A percentile compares a stretch with the other conserved stretches of the same genome.
These are phyloP conservation scores for Sclerotinia nivalis DNA, from an alignment of 2,329 filamentous ascomycete species.

Conservation along the genomic window DNA sequence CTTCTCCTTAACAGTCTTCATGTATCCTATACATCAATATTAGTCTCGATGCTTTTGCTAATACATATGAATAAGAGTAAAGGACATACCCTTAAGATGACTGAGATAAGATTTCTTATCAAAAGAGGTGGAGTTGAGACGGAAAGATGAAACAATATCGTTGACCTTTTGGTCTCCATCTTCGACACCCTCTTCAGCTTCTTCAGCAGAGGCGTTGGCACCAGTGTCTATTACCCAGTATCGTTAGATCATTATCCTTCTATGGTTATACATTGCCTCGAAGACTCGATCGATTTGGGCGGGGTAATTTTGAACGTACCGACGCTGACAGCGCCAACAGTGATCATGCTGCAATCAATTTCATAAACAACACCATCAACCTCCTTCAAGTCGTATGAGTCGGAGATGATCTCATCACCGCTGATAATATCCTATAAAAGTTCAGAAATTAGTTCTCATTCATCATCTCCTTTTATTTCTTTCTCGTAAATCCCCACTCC, in stretches of 20 bases:
- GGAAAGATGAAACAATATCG: slow-evolving; percentile 92
- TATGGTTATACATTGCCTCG: not conserved
- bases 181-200: slow-evolving; percentile 67
- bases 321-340: slow-evolving; percentile 71
- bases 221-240: slow-evolving; percentile 65
- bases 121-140: slow-evolving; percentile 73
- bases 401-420: slow-evolving; percentile 94
- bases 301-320: slow-evolving; percentile 48
- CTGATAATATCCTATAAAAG: slow-evolving; percentile 74
- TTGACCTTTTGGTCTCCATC: slow-evolving; percentile 75
- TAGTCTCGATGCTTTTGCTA: not conserved
- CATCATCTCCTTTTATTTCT: slow-evolving; percentile 10
- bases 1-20: slow-evolving; percentile 80
- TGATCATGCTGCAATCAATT: slow-evolving; percentile 89
- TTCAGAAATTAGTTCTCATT: slow-evolving; percentile 22
- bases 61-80: not conserved
- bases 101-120: slow-evolving; percentile 84
- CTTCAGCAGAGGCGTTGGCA: slow-evolving; percentile 96
- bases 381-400: slow-evolving; percentile 84
- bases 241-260: not conserved
- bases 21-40: slow-evolving; percentile 64
- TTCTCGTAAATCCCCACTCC: slow-evolving; percentile 3
- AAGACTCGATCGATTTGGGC: slow-evolving; percentile 10
- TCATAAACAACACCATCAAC: slow-evolving; percentile 82
- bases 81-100: slow-evolving; percentile 77